These are phyloP conservation scores for Erucastrum elatum DNA, from an alignment of 345 rosid species.

Conservation along the genomic window DNA sequence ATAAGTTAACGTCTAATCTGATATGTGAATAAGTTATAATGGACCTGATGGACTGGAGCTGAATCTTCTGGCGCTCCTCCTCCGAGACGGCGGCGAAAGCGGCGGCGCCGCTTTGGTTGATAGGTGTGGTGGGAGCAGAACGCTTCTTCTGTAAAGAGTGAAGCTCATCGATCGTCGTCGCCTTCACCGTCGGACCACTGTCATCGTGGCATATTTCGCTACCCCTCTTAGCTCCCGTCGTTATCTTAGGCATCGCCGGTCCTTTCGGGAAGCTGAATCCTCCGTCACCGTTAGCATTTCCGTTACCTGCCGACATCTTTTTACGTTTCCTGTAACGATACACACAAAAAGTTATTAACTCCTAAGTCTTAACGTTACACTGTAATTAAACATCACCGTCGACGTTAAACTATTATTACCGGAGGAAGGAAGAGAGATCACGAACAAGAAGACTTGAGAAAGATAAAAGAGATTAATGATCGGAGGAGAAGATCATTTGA, in stretches of 20 bases:
- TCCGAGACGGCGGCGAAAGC: slow-evolving; percentile 48
- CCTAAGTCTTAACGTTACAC: background rate
- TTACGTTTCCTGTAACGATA: slow-evolving; percentile 3
- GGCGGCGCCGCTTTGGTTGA: slow-evolving; percentile 44
- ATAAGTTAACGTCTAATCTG: background rate
- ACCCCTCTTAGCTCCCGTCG: slow-evolving; percentile 42
- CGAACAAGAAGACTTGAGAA: background rate
- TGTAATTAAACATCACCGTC: background rate
- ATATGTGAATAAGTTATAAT: background rate
- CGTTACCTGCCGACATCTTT: slow-evolving; percentile 26
- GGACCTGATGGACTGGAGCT: slow-evolving; percentile 94
- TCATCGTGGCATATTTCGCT: slow-evolving; percentile 67
- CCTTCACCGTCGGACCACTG: slow-evolving; percentile 74
- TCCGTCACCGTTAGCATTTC: slow-evolving; percentile 44
- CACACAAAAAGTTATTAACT: background rate
- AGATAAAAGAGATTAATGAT: slow-evolving; percentile 21
- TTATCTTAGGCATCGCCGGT: slow-evolving; percentile 40
- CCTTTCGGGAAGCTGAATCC: slow-evolving; percentile 43
- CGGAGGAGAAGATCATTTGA: slow-evolving; percentile 29
- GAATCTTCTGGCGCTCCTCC: slow-evolving; percentile 80
- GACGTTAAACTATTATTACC: background rate
- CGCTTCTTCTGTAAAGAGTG: slow-evolving; percentile 87
- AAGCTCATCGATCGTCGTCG: slow-evolving; percentile 86
- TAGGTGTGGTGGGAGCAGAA: slow-evolving; percentile 82
- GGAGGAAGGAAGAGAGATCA: slow-evolving; percentile 22